Evolutionary conservation across 2,329 filamentous ascomycete genomes (phyloP).

Genomic region (Colletotrichum sp.): DNA sequence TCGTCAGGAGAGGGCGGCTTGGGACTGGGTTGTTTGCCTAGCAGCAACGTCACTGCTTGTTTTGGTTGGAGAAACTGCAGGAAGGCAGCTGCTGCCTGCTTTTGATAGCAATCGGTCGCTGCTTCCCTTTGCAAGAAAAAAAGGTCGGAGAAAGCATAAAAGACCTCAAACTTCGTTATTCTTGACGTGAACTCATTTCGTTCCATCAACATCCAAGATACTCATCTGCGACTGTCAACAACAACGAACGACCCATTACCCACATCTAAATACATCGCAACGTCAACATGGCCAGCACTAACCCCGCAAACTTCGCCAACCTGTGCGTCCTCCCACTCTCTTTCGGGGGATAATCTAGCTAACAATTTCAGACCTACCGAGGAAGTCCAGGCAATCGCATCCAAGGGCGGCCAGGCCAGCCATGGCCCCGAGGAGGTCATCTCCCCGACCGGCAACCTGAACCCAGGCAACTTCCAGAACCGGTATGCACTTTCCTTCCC

Average conservation of each 20-base stretch:
- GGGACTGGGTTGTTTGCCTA: slow-evolving; percentile 2
- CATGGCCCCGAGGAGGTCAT: background rate
- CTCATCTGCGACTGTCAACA: background rate
- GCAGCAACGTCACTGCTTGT: background rate
- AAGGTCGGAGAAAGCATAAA: background rate
- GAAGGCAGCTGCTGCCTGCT: background rate
- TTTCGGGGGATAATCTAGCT: no score
- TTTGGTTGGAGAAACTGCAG: background rate
- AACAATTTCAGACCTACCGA: background rate
- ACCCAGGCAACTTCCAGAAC: slow-evolving; percentile 27
- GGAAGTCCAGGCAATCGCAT: background rate
- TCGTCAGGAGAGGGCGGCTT: background rate
- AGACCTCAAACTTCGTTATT: no score
- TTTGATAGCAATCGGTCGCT: background rate
- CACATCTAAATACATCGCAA: background rate
- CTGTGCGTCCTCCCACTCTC: background rate
- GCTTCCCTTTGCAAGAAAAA: background rate
- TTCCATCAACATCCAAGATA: background rate
- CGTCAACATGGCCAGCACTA: background rate
- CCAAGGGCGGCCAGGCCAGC: background rate
- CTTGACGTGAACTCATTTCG: fast-evolving
- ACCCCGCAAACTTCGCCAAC: background rate
- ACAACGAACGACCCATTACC: background rate
- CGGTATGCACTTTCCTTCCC: slow-evolving; percentile 6
- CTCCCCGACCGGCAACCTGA: slow-evolving; percentile 6